These are phyloP conservation scores for Gaeumannomyces sp. DNA, from an alignment of 2,329 filamentous ascomycete genomes.

Conservation along the genomic window DNA sequence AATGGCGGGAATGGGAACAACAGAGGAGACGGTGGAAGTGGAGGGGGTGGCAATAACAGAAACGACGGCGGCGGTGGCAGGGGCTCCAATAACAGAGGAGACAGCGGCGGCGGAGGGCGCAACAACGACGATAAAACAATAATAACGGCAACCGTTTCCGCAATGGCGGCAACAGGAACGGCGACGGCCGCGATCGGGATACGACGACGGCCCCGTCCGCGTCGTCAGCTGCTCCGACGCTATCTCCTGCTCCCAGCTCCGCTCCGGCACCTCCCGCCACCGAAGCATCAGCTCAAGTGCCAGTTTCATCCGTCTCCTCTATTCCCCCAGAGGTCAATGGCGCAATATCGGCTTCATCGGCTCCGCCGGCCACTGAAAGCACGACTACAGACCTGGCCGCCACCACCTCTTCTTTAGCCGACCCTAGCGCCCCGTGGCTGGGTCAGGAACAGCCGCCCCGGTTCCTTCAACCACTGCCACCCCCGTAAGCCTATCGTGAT, in stretches of 20 bases:
- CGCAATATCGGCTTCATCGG: not conserved
- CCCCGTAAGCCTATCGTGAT: too few relatives aligned
- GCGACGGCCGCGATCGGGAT: constrained; percentile 3
- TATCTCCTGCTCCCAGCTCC: not conserved
- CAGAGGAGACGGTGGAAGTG: constrained; percentile 8
- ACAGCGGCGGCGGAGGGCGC: constrained; percentile 2
- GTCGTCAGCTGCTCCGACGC: not conserved
- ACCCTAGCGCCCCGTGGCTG: too few relatives aligned
- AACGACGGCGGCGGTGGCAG: constrained; percentile 4
- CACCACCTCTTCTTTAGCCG: too few relatives aligned
- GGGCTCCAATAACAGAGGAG: not conserved
- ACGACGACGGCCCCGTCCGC: not conserved
- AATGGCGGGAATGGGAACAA: constrained; percentile 6
- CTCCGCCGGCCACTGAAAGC: not conserved
- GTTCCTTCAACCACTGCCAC: too few relatives aligned
- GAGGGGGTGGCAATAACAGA: constrained; percentile 1
- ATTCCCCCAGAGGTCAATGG: not conserved
- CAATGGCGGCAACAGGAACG: constrained; percentile 7
- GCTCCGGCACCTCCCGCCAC: not conserved
- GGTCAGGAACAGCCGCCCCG: too few relatives aligned
- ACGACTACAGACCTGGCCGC: too few relatives aligned
- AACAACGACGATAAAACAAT: constrained; percentile 11
- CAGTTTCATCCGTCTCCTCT: not conserved
- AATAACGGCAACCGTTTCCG: constrained; percentile 9
- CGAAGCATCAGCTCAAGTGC: not conserved